Conservation (phyloP, 1,284 basidiomycete genomes). For the Ustilago vetiveriae region DNA sequence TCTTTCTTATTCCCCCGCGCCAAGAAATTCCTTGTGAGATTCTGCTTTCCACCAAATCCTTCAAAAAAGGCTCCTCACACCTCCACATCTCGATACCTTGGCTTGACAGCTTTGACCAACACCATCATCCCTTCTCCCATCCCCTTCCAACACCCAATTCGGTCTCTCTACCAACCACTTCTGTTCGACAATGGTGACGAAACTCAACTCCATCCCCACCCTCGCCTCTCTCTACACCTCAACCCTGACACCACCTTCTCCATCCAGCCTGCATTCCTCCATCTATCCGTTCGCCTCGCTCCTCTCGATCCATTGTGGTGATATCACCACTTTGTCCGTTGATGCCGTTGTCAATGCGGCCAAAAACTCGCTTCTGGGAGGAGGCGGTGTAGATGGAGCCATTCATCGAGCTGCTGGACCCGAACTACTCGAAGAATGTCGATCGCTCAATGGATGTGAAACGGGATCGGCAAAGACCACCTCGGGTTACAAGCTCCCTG, state of each 20-base stretch:
- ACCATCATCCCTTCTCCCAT: not conserved
- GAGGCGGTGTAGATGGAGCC: slow-evolving; percentile 77
- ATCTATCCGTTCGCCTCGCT: slow-evolving; percentile 32
- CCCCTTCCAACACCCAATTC: not conserved
- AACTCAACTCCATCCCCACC: slow-evolving; percentile 16
- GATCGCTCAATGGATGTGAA: slow-evolving; percentile 72
- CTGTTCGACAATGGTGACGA: slow-evolving; percentile 21
- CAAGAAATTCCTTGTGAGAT: not conserved
- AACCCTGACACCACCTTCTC: slow-evolving; percentile 3
- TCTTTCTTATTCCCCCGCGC: too few species aligned
- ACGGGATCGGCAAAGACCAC: slow-evolving; percentile 88
- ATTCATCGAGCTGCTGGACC: slow-evolving; percentile 86
- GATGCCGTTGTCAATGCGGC: slow-evolving; percentile 65
- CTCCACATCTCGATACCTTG: too few species aligned
- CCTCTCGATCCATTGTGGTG: slow-evolving; percentile 17
- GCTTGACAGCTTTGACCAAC: too few species aligned
- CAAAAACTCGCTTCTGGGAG: slow-evolving; percentile 57
- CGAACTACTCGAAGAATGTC: slow-evolving; percentile 78
- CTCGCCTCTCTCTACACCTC: slow-evolving; percentile 29
- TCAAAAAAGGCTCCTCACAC: too few species aligned
- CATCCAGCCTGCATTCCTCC: slow-evolving; percentile 5
- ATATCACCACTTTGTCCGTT: slow-evolving; percentile 41
- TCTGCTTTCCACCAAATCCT: not conserved
- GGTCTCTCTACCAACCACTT: not conserved
- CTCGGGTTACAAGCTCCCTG: slow-evolving; percentile 69